Conservation (phyloP, 176 grass and related monocot genomes). For the Triticum turgidum region DNA sequence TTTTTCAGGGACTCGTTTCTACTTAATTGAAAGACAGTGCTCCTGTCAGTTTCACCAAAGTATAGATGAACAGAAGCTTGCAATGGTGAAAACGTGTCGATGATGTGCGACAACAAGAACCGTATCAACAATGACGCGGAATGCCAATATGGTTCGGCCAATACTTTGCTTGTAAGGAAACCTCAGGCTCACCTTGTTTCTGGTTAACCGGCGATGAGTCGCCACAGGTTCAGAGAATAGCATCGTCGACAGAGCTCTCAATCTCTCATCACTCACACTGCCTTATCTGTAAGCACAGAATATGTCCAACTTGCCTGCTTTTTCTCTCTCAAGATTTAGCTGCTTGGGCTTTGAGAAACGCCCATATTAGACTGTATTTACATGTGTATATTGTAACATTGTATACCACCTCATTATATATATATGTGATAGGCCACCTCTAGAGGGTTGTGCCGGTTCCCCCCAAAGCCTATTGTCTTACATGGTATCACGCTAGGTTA, state of each 20-base stretch:
- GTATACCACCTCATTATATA: too few relatives aligned
- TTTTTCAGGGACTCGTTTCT: neutral
- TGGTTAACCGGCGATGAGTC: slow-evolving; percentile 30
- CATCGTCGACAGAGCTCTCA: slow-evolving; percentile 33
- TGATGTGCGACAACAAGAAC: neutral
- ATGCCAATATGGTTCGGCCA: slow-evolving; percentile 30
- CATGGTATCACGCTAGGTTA: too few relatives aligned
- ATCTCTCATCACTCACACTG: slow-evolving; percentile 18
- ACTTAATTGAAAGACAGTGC: neutral
- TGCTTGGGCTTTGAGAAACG: slow-evolving; percentile 15
- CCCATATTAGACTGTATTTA: too few relatives aligned
- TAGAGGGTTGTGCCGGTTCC: too few relatives aligned
- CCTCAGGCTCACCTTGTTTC: slow-evolving; percentile 2
- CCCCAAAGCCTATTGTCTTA: too few relatives aligned
- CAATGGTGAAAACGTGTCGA: neutral
- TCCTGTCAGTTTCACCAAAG: neutral
- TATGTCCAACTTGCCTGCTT: slow-evolving; percentile 41
- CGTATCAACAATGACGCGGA: neutral
- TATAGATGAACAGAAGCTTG: neutral
- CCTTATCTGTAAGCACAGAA: slow-evolving; percentile 40
- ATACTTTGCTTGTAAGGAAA: slow-evolving; percentile 27
- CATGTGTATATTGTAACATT: too few relatives aligned
- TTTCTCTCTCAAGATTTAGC: slow-evolving; percentile 37
- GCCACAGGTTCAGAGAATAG: slow-evolving; percentile 49
- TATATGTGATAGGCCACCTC: too few relatives aligned